Evolutionary conservation across 2,329 filamentous ascomycete species (phyloP).

Genomic region (Dactylellina haptotyla): DNA sequence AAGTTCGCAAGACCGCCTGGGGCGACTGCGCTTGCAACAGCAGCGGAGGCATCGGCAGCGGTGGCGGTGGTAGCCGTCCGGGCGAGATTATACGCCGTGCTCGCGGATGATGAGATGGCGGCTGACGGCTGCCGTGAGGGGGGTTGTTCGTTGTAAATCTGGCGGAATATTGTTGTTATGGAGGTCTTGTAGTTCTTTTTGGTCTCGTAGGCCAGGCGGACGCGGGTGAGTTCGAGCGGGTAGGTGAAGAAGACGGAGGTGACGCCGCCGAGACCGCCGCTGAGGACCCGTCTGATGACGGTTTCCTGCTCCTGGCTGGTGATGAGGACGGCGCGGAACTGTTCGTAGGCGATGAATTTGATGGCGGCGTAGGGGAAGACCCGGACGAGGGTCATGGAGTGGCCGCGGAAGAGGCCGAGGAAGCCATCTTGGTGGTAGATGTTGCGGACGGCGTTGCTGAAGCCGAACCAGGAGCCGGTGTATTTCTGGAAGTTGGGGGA

Average conservation of each 20-base stretch:
- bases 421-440: conserved; percentile 81
- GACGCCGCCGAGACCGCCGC: conserved; percentile 78
- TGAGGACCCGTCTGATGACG: conserved; percentile 76
- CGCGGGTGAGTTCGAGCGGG: conserved; percentile 89
- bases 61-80: conserved; percentile 55
- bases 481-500: conserved; percentile 96
- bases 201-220: conserved; percentile 94
- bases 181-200: conserved; percentile 76
- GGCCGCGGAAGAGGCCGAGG: conserved; percentile 85
- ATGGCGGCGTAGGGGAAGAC: conserved; percentile 98
- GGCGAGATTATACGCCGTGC: conserved; percentile 45
- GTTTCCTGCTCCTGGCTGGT: conserved; percentile 79
- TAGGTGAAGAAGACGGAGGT: conserved; percentile 97
- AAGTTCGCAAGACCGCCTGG: conserved; percentile 92
- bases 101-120: conserved; percentile 60
- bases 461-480: conserved; percentile 84
- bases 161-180: conserved; percentile 78
- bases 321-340: conserved; percentile 85
- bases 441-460: conserved; percentile 81
- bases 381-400: conserved; percentile 90
- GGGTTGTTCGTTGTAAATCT: conserved; percentile 80
- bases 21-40: conserved; percentile 67
- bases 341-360: conserved; percentile 98
- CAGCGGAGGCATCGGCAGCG: conserved; percentile 61
- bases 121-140: conserved; percentile 63